Percentiles rank a stretch among this genome's conserved stretches.
phyloP scores from a whole-genome alignment of 176 grass and related monocot species.

The Oryza glaberrima region DNA sequence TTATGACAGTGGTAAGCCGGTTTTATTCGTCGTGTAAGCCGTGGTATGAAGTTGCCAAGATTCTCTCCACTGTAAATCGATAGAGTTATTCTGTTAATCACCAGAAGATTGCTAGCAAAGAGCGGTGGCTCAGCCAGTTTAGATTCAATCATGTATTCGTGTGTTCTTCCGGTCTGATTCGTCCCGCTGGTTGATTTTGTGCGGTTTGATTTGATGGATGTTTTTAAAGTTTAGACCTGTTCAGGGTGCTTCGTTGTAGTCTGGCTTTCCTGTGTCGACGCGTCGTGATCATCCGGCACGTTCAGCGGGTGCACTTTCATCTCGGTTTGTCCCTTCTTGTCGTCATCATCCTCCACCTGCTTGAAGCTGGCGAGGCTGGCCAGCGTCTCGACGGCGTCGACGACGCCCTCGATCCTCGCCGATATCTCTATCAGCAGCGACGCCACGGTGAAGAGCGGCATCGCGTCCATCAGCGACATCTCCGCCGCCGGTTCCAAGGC shows the following conservation, averaged over 20 bases:
- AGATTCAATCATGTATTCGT: background rate
- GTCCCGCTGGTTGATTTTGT: conserved; percentile 7
- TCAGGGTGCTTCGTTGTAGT: conserved; percentile 16
- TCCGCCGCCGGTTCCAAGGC: conserved; percentile 5
- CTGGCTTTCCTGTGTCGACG: conserved; percentile 21
- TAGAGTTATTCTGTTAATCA: background rate
- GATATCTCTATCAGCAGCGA: conserved; percentile 79
- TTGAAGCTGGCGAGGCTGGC: conserved; percentile 55
- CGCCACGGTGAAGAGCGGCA: conserved; percentile 65
- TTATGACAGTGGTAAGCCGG: conserved; percentile 4
- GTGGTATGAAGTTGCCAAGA: conserved; percentile 13
- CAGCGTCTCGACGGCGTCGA: conserved; percentile 65
- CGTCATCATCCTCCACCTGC: conserved; percentile 52
- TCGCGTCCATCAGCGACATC: conserved; percentile 49
- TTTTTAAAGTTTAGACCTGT: conserved; percentile 17
- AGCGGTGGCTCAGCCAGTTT: conserved; percentile 17
- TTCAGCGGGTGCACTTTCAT: conserved; percentile 44
- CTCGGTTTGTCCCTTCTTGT: conserved; percentile 42
- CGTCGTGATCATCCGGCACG: conserved; percentile 35
- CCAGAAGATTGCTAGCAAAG: background rate
- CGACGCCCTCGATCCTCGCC: conserved; percentile 53
- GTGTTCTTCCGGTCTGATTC: background rate
- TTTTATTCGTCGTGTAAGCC: conserved; percentile 46
- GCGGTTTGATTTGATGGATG: background rate
- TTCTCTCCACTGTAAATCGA: conserved; percentile 45